These are phyloP conservation scores for Westerdykella sp. DNA, from an alignment of 2,329 filamentous ascomycete genomes.

Conservation along the genomic window DNA sequence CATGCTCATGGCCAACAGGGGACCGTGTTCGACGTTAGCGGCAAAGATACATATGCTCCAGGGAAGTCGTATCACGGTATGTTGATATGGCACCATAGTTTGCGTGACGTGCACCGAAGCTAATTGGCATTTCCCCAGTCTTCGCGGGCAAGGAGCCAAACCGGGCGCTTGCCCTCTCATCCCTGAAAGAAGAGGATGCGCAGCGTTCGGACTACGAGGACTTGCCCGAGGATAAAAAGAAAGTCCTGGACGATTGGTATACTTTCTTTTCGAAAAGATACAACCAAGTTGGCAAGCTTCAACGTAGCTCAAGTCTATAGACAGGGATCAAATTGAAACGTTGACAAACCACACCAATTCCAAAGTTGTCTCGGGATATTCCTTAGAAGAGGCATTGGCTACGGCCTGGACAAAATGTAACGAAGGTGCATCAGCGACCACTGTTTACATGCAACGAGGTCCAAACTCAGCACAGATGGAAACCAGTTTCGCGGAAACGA, in stretches of 20 bases:
- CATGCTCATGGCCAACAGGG: constrained; percentile 51
- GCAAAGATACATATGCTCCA: constrained; percentile 78
- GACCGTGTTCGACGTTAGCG: constrained; percentile 87
- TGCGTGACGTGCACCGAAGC: not conserved
- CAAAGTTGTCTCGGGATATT: too few relatives aligned
- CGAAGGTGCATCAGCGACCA: too few relatives aligned
- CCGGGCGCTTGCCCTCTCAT: constrained; percentile 80
- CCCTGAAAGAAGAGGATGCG: constrained; percentile 79
- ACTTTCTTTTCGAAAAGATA: constrained; percentile 97
- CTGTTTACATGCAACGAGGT: too few relatives aligned
- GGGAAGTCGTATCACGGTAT: constrained; percentile 80
- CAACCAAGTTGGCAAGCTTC: constrained; percentile 65
- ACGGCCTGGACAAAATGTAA: too few relatives aligned
- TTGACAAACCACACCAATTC: too few relatives aligned
- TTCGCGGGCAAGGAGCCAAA: constrained; percentile 96
- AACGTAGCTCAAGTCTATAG: constrained; percentile 9
- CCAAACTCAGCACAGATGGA: too few relatives aligned
- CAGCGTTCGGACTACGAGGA: constrained; percentile 69
- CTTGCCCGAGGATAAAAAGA: constrained; percentile 77
- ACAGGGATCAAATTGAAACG: not conserved
- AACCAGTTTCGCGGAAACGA: too few relatives aligned
- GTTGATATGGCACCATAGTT: constrained; percentile 17
- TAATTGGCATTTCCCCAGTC: constrained; percentile 50
- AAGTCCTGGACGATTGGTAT: constrained; percentile 81
- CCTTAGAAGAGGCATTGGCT: too few relatives aligned